Base-by-base conservation (phyloP, 306 rosid genomes). In the Carpinus fangiana region DNA sequence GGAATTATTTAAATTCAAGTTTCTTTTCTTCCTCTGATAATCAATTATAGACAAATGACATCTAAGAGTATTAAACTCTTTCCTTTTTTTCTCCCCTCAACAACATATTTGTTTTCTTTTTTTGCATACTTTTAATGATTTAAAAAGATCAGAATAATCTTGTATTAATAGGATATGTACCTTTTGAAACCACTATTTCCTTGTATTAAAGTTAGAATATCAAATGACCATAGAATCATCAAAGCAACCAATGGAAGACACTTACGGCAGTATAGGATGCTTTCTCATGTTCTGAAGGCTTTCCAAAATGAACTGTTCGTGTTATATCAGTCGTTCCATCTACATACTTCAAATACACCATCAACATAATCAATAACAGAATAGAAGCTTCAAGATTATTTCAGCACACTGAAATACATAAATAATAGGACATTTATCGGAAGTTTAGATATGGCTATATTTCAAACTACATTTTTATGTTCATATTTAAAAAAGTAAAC, bases 301-400 rank as follows among this genome's bases (percentile, higher is more conserved):
- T 90, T 70, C 99, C 99, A 38, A 96, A 93, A 89, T 96, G 99
- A 84, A 96, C 96, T 6, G 99, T 93, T 72, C 98, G 87, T 10
- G 99, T 96, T 78, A 96, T 91, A 78, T 96, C 99, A 21, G 99
- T 96, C 77, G 99, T 96, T 84, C 99, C 99, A 83, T 96, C 99
- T 61, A 90, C 83, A 88, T 96, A 96, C 98, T 96, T 60, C 78
- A 86, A 80, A 77, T 76, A 87, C 53, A 81, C n/a, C 65, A 88
- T 60, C 26, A 65, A 69, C 41, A 76, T 72, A 51, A 79, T 79
- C 78, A 82, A 54, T 76, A 81, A 66, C 62, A 36, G 69, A 51
- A 73, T 13, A 26, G 34, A 71, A 72, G 64, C 53, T 17, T 82
- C 74, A 57, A 60, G 77, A 70, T 56, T 48, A 73, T 48, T 21